Conservation (phyloP, 768 basidiomycete species). For the Panus rudis region DNA sequence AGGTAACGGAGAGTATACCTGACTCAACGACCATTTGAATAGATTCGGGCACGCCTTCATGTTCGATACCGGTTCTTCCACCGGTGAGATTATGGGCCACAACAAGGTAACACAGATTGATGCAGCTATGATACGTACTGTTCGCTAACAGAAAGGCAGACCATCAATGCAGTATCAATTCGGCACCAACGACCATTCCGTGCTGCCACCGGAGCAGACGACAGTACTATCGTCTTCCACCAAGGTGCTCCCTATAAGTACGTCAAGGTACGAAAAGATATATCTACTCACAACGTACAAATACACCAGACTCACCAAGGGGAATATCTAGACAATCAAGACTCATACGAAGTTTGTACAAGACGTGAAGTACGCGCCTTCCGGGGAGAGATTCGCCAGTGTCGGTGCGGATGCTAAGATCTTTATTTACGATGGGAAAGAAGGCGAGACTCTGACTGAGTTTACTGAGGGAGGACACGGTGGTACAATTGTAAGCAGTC, state of each 20-base stretch:
- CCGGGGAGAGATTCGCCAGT: slow-evolving; percentile 79
- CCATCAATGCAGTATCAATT: slow-evolving; percentile 84
- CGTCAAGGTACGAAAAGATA: slow-evolving; percentile 48
- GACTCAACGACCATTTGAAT: background rate
- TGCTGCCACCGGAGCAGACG: slow-evolving; percentile 85
- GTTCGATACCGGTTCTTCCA: slow-evolving; percentile 76
- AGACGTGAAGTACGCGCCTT: slow-evolving; percentile 76
- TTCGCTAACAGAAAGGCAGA: slow-evolving; percentile 32
- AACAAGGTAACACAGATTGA: slow-evolving; percentile 65
- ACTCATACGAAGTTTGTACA: slow-evolving; percentile 91
- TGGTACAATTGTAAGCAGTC: slow-evolving; percentile 61
- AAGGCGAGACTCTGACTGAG: slow-evolving; percentile 70
- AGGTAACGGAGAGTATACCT: background rate
- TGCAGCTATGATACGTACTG: background rate
- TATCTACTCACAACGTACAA: no score
- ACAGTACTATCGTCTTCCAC: slow-evolving; percentile 74
- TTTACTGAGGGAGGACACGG: slow-evolving; percentile 63
- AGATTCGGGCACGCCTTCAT: slow-evolving; percentile 83
- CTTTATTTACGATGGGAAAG: slow-evolving; percentile 87
- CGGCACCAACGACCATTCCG: slow-evolving; percentile 85
- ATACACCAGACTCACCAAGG: no score
- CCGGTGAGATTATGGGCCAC: slow-evolving; percentile 86
- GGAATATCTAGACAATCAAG: slow-evolving; percentile 62
- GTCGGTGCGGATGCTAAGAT: slow-evolving; percentile 85
- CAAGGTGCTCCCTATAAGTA: slow-evolving; percentile 85